Conservation (phyloP, 2,329 filamentous ascomycete genomes). For the Fusarium clavum region DNA sequence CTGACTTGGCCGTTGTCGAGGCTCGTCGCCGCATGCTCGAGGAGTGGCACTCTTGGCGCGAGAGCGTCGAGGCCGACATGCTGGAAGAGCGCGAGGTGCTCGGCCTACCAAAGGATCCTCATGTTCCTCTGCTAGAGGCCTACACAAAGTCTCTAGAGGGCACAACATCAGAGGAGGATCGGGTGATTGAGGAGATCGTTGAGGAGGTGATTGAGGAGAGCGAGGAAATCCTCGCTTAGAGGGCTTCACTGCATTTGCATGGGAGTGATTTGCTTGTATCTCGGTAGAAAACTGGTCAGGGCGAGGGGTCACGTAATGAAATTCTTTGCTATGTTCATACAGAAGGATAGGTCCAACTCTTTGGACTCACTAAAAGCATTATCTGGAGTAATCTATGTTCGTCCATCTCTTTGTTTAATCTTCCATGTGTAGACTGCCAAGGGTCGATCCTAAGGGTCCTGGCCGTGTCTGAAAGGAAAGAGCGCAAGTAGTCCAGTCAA, state of each 20-base stretch:
- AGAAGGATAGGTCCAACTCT: conserved; percentile 36
- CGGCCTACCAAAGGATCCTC: conserved; percentile 74
- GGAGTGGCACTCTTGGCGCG: conserved; percentile 91
- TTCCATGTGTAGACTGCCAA: no score
- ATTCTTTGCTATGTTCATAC: conserved; percentile 44
- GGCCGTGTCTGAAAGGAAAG: neutral
- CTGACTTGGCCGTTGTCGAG: conserved; percentile 94
- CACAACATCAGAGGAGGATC: conserved; percentile 73
- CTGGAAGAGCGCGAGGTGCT: conserved; percentile 75
- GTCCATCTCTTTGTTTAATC: neutral
- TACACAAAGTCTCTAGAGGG: conserved; percentile 64
- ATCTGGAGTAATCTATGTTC: conserved; percentile 35
- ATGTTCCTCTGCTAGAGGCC: conserved; percentile 70
- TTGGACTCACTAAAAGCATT: conserved; percentile 42
- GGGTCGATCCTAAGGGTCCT: neutral
- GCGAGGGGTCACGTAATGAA: conserved; percentile 52
- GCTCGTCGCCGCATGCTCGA: conserved; percentile 82
- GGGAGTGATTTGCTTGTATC: conserved; percentile 50
- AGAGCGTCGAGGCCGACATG: conserved; percentile 76
- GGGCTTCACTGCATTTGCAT: conserved; percentile 47
- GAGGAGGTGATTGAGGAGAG: conserved; percentile 87
- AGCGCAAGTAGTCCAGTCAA: neutral
- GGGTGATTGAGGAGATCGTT: conserved; percentile 88
- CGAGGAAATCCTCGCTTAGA: conserved; percentile 75
- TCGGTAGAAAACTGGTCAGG: conserved; percentile 50